A percentile compares a stretch with the other conserved stretches of the same genome.
phyloP scores from a whole-genome alignment of 495 filamentous ascomycete species.

The Daldinia bambusicola region DNA sequence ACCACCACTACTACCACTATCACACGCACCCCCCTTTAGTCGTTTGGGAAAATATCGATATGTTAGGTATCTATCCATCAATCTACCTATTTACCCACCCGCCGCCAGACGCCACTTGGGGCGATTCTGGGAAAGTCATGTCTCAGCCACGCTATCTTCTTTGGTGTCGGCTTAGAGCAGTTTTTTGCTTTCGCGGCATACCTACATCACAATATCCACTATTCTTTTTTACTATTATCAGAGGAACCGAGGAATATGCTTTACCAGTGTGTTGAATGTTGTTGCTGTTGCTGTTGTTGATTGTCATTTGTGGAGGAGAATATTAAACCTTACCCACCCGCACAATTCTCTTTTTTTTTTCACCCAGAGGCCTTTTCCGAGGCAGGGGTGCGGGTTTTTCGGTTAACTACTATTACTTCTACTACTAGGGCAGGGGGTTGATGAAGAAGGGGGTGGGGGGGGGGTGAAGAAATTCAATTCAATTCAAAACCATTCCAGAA shows the following conservation, averaged over 20 bases:
- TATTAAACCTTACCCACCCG: neutral
- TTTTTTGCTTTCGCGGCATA: neutral
- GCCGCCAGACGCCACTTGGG: constrained; percentile 16
- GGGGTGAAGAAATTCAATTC: no score
- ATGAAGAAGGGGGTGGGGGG: no score
- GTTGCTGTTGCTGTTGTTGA: neutral
- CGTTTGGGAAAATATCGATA: neutral
- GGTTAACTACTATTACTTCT: neutral
- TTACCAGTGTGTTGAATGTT: constrained; percentile 1
- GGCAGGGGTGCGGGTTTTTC: constrained; percentile 38
- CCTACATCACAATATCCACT: no score
- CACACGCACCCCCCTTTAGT: neutral
- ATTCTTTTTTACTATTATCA: neutral
- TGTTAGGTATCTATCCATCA: neutral
- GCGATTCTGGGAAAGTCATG: neutral
- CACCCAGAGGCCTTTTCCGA: constrained; percentile 36
- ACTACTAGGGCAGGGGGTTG: no score
- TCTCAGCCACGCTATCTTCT: neutral
- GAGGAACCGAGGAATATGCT: neutral
- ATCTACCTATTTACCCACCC: neutral
- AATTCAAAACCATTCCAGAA: no score
- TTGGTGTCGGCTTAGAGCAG: neutral
- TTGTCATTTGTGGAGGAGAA: constrained; percentile 1
- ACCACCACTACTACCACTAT: neutral
- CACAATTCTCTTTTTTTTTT: neutral